These are phyloP conservation scores for Phalaenopsis hybrid DNA, from an alignment of 116 monocot species.

Conservation along the genomic window DNA sequence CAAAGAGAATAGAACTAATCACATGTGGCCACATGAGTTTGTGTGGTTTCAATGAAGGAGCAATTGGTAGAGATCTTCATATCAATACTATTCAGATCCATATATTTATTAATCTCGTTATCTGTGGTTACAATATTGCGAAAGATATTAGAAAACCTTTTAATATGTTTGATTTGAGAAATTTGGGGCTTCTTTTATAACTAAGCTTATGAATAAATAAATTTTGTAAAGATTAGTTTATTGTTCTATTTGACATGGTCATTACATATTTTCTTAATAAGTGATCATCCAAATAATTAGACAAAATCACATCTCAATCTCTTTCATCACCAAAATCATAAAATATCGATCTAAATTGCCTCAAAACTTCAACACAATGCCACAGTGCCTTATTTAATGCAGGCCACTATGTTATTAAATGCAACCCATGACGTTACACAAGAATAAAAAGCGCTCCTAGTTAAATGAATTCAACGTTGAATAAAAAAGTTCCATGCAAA, in stretches of 20 bases:
- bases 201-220: no score
- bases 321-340: not conserved
- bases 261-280: not conserved
- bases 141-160: no score
- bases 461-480: not conserved
- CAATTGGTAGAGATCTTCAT: no score
- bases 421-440: not conserved
- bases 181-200: no score
- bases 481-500: not conserved
- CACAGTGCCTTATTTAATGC: not conserved
- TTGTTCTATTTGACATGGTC: not conserved
- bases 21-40: no score
- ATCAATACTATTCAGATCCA: no score
- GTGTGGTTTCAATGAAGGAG: no score
- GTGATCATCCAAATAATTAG: not conserved
- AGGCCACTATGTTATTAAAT: not conserved
- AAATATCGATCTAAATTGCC: not conserved
- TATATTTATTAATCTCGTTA: no score
- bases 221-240: no score
- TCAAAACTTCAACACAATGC: not conserved
- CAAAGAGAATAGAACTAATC: no score
- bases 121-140: no score
- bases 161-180: no score
- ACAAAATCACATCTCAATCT: not conserved
- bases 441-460: not conserved